These are phyloP conservation scores for Podaxis carcinomalis DNA, from an alignment of 768 basidiomycete genomes.

Conservation along the genomic window DNA sequence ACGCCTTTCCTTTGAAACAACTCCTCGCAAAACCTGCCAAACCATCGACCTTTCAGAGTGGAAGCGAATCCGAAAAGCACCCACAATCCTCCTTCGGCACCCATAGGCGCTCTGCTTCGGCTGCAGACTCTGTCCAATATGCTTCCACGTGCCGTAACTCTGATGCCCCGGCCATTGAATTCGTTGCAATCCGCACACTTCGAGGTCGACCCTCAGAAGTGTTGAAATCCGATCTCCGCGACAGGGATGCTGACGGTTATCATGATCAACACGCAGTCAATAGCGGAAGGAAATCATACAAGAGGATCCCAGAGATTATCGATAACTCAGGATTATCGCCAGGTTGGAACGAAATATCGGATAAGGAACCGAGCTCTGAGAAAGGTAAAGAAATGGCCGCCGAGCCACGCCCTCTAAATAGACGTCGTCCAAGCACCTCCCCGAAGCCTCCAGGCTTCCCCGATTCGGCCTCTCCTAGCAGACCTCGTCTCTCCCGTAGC, in stretches of 20 bases:
- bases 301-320: neutral
- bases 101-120: neutral
- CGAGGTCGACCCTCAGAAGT: neutral
- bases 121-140: neutral
- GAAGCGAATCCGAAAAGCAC: neutral
- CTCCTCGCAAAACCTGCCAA: constrained; percentile 4
- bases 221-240: neutral
- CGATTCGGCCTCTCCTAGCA: neutral
- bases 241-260: neutral
- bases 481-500: neutral
- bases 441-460: neutral
- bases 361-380: neutral
- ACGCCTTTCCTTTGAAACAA: constrained; percentile 1
- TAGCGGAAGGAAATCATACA: neutral
- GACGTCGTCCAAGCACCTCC: neutral
- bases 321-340: neutral
- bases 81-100: neutral
- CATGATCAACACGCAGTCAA: neutral
- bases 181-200: neutral
- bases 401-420: neutral
- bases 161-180: neutral
- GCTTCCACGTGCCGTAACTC: neutral
- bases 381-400: neutral
- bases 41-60: neutral
- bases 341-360: neutral